Evolutionary conservation across 2,329 filamentous ascomycete species (phyloP).

Genomic region (Apiospora sp.): DNA sequence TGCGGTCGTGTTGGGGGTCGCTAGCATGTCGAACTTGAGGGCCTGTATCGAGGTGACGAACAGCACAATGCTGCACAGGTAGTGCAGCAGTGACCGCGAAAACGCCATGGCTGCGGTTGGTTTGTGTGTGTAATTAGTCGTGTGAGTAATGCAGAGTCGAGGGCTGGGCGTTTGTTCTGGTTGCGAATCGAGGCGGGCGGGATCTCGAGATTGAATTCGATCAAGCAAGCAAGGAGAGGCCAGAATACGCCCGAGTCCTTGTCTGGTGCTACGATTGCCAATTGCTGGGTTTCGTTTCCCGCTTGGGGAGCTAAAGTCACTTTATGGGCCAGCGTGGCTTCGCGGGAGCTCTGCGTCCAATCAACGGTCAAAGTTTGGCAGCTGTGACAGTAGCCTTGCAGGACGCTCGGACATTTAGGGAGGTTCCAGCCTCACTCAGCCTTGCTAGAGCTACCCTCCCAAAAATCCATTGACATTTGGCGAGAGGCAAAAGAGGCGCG

Average conservation of each 20-base stretch:
- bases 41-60: slow-evolving; percentile 66
- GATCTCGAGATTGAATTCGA: not conserved
- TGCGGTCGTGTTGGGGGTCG: slow-evolving; percentile 63
- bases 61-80: slow-evolving; percentile 65
- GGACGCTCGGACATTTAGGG: slow-evolving; percentile 1
- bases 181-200: slow-evolving; percentile 15
- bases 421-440: slow-evolving; percentile 8
- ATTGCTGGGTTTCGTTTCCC: slow-evolving; percentile 8
- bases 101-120: slow-evolving; percentile 53
- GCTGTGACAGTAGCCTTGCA: slow-evolving; percentile 14
- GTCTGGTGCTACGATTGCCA: slow-evolving; percentile 13
- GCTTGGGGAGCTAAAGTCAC: not conserved
- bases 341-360: slow-evolving; percentile 3
- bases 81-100: slow-evolving; percentile 57
- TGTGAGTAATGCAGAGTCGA: slow-evolving; percentile 25
- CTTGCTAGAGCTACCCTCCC: slow-evolving; percentile 2
- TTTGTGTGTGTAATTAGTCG: slow-evolving; percentile 15
- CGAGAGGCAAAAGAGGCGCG: slow-evolving; percentile 11
- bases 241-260: slow-evolving; percentile 13
- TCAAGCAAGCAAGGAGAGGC: slow-evolving; percentile 60
- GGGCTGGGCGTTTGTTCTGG: slow-evolving; percentile 10
- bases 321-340: slow-evolving; percentile 24
- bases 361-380: not conserved
- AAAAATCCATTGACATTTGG: slow-evolving; percentile 11
- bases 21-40: slow-evolving; percentile 92